Percentiles rank a stretch among this genome's conserved stretches.
These are phyloP conservation scores for Hyaloscypha bicolor DNA, from an alignment of 495 filamentous ascomycete species.

Conservation along the genomic window DNA sequence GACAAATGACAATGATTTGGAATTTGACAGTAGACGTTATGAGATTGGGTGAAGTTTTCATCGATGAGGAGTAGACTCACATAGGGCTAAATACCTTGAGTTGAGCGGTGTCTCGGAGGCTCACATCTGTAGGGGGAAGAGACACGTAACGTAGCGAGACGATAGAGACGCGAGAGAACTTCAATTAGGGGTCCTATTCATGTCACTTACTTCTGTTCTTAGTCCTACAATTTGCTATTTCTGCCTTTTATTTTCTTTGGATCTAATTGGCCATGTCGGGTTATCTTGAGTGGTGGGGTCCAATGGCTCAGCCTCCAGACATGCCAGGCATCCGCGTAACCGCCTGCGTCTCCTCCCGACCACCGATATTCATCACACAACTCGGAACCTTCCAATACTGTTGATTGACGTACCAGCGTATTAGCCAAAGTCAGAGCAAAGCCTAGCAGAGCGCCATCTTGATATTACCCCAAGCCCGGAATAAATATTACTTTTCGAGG, in stretches of 20 bases:
- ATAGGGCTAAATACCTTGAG: no score
- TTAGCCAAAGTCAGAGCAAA: not conserved
- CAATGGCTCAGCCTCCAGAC: not conserved
- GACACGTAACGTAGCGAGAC: no score
- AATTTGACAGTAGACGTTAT: no score
- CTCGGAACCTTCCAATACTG: not conserved
- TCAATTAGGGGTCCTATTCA: no score
- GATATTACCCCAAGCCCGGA: not conserved
- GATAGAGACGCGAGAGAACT: no score
- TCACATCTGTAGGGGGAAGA: no score
- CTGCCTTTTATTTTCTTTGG: not conserved
- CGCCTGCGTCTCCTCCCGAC: not conserved
- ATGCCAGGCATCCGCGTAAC: not conserved
- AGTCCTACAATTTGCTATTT: no score
- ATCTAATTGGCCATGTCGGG: not conserved
- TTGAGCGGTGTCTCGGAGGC: no score
- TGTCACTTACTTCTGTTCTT: no score
- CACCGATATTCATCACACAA: not conserved
- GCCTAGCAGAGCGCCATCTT: not conserved
- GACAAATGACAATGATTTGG: no score
- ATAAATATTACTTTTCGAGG: not conserved
- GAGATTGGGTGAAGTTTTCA: no score
- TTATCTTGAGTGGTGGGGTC: not conserved
- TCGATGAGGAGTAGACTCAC: no score
- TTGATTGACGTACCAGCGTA: not conserved